These are phyloP conservation scores for Ophiostoma sp. DNA, from an alignment of 2,329 filamentous ascomycete species.

Conservation along the genomic window DNA sequence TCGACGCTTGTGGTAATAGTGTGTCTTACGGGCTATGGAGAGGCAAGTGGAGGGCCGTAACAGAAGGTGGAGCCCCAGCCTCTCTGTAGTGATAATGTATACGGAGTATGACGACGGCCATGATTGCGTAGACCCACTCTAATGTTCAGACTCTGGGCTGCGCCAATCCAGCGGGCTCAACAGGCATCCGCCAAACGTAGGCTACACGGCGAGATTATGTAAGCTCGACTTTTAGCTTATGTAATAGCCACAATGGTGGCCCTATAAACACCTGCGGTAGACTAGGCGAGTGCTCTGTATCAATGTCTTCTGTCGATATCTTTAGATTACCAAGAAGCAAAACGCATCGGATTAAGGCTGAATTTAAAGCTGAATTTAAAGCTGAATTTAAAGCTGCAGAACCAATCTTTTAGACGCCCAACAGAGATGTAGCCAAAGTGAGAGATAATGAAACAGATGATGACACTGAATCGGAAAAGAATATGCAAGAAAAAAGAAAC, in stretches of 20 bases:
- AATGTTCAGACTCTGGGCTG: neutral
- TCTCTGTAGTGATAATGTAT: neutral
- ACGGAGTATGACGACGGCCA: conserved; percentile 9
- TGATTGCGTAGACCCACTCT: conserved; percentile 7
- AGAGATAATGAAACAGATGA: neutral
- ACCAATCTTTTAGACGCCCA: conserved; percentile 5
- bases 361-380: neutral
- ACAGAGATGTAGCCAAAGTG: neutral
- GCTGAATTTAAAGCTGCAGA: neutral
- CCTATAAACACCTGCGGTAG: too few relatives aligned
- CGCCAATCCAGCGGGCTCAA: neutral
- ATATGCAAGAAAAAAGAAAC: neutral
- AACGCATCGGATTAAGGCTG: neutral
- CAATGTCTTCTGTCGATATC: too few relatives aligned
- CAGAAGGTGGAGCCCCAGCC: conserved; percentile 10
- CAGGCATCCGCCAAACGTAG: conserved; percentile 7
- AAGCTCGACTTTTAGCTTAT: neutral
- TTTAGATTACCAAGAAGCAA: neutral
- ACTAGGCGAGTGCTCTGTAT: too few relatives aligned
- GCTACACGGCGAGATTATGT: neutral
- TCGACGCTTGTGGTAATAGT: conserved; percentile 10
- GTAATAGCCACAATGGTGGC: too few relatives aligned
- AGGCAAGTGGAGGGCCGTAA: conserved; percentile 6
- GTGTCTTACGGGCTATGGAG: conserved; percentile 13
- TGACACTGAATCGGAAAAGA: neutral